These are phyloP conservation scores for Metschnikowia baotianmanensis DNA, from an alignment of 805 yeast genomes.

Conservation along the genomic window DNA sequence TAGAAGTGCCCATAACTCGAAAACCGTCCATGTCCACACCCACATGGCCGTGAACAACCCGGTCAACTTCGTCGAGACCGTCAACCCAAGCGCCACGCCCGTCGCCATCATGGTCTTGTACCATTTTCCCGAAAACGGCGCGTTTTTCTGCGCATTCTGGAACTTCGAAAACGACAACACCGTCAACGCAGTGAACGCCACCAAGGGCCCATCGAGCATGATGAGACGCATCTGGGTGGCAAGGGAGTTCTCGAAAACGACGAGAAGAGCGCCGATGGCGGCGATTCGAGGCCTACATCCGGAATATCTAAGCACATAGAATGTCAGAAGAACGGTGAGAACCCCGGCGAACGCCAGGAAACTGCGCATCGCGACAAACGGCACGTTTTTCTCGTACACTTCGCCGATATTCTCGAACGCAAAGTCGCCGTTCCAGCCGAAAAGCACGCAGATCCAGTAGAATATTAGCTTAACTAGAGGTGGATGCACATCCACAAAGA, in stretches of 20 bases:
- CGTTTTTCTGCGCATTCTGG: constrained; percentile 39
- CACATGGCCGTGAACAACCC: constrained; percentile 69
- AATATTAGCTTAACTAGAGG: constrained; percentile 64
- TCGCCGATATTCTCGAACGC: constrained; percentile 44
- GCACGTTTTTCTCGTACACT: constrained; percentile 29
- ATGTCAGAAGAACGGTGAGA: constrained; percentile 50
- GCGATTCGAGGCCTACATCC: constrained; percentile 54
- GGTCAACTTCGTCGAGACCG: constrained; percentile 64
- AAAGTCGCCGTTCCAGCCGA: constrained; percentile 50
- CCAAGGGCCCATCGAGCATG: constrained; percentile 41
- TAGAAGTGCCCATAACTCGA: constrained; percentile 61
- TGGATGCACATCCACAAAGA: constrained; percentile 71
- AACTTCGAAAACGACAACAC: constrained; percentile 51
- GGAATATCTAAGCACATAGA: constrained; percentile 51
- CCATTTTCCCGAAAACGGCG: constrained; percentile 56
- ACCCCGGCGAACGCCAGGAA: constrained; percentile 58
- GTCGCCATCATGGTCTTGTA: constrained; percentile 44
- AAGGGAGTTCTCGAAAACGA: constrained; percentile 63
- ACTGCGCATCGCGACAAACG: constrained; percentile 55
- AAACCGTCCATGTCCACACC: constrained; percentile 49
- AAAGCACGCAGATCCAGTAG: constrained; percentile 49
- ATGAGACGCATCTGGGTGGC: constrained; percentile 57
- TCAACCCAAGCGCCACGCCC: constrained; percentile 52
- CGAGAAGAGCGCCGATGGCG: constrained; percentile 47
- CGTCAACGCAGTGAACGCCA: constrained; percentile 47